These are phyloP conservation scores for Neofusicoccum parvum DNA, from an alignment of 2,329 filamentous ascomycete genomes.

Conservation along the genomic window DNA sequence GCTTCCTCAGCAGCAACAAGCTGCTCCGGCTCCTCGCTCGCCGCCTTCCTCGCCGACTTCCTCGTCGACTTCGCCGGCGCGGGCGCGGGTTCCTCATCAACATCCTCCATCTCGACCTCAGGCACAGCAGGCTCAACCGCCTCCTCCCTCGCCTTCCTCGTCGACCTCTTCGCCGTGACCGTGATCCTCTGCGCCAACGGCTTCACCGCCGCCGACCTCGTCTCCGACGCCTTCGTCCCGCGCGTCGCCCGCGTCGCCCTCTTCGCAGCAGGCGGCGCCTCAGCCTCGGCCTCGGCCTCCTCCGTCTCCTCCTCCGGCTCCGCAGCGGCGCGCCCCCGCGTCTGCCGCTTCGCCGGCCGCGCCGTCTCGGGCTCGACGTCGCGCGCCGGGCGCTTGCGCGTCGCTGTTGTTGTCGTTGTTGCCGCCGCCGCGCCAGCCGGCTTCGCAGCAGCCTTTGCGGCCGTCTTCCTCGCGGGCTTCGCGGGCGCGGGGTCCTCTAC, in stretches of 20 bases:
- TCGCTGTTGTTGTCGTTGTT: not conserved
- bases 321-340: not conserved
- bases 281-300: not conserved
- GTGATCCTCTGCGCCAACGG: conserved; percentile 19
- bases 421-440: not conserved
- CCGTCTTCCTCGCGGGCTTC: not conserved
- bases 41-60: not conserved
- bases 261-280: not conserved
- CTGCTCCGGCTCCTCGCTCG: conserved; percentile 6
- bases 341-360: conserved; percentile 15
- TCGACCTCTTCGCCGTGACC: conserved; percentile 4
- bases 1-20: not conserved
- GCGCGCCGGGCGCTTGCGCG: conserved; percentile 18
- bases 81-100: not conserved
- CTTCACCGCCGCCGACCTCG: conserved; percentile 7
- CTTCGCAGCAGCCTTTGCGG: not conserved
- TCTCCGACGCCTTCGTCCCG: conserved; percentile 10
- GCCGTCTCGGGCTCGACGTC: conserved; percentile 14
- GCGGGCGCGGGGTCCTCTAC: not conserved
- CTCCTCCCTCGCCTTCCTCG: conserved; percentile 2
- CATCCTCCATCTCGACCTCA: conserved; percentile 12
- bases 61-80: not conserved
- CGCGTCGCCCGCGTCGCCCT: conserved; percentile 16
- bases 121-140: not conserved
- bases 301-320: not conserved